Evolutionary conservation across 345 rosid species (phyloP), one percentile per base, ranked within the genome.

Genomic region (Eutrema yunnanense): DNA sequence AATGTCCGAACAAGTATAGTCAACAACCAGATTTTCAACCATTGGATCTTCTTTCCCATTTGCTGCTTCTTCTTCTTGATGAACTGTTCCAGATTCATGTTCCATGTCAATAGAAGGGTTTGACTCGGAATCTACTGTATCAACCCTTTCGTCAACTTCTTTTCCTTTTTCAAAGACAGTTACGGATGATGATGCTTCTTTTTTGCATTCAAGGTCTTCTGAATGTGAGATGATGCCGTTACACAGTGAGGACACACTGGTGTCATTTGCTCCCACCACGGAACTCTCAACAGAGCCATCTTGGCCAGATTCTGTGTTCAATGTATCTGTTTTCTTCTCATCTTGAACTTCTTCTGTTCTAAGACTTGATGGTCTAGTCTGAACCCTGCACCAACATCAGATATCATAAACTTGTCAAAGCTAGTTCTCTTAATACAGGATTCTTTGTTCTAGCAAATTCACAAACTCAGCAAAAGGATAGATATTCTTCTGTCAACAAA

Each of bases 351-450:
- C 85, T 52, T 67, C 50, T 14, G 77, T 69, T 76, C 84, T 79
- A 55, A 86, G 82, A 72, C 80, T 74, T 16, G 92, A 81, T 68
- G 88, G 80, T 22, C 94, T 79, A 32, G 84, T 82, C 75, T 84
- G 85, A 80, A 85, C 84, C 82, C 97, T 92, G 85, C 69, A 66
- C 33, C 42, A 55, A 57, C 30, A 75, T 30, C 38, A 54, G 44
- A 52, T 6, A 50, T 51, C 26, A 11, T 43, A 43, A 50, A 40
- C 55, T 16, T 30, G 73, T 59, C 60, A 33, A 67, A 58, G 32
- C 62, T 51, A 26, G 6, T 22, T 50, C 36, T 8, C 57, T 29
- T 14, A 73, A 47, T 27, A 55, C 51, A 36, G 0, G 42, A 37
- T 50, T 51, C 13, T n/a, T 33, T 6, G 38, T 53, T 43, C 13